Evolutionary conservation across 164 flowering plant species (phyloP), one percentile per base, ranked within the genome.

Genomic region (Vitis rotundifolia): DNA sequence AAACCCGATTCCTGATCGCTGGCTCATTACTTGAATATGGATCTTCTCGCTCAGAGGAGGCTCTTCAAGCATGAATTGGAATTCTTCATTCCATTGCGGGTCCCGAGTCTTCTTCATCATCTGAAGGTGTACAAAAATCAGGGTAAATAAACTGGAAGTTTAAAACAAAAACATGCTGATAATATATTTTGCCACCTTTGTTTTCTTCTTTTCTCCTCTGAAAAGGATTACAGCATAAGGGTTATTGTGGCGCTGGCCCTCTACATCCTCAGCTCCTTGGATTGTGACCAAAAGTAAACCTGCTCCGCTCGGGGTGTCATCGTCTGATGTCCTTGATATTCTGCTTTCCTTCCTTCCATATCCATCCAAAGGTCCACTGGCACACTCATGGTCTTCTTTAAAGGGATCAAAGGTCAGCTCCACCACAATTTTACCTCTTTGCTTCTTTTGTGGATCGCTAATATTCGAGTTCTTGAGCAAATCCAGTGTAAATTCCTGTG

Each of bases 1-100:
- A 49, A 89, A 81, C 29, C 80, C 68, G 22, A 86, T 26, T 58
- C 77, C 64, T 37, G 70, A 61, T 10, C 83, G 56, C 75, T 78
- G 82, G 75, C 88, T 87, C 64, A 78, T 67, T 49, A 89, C 86
- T 68, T 84, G 77, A 37, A 89, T 63, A 18, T 67, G 86, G 10
- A 89, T 80, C 73, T 75, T 83, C 47, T 87, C 88, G 6, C 71
- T 28, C 44, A 78, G 18, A 12, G 91, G 91, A 61, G 88, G 80
- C 63, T 87, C 87, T 63, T 89, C 89, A 8, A 89, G 84, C 85
- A 80, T 78, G 56, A 87, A 88, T 22, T 82, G 75, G 64, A 89
- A 89, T 52, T 87, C 87, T 69, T 89, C 91, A 19, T 84, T 76
- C 93, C 93, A 89, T 0, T 29, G 29, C 15, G 93, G 93, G 58